Base-by-base conservation (phyloP, 2,329 filamentous ascomycete species). In the Talaromyces sp. region DNA sequence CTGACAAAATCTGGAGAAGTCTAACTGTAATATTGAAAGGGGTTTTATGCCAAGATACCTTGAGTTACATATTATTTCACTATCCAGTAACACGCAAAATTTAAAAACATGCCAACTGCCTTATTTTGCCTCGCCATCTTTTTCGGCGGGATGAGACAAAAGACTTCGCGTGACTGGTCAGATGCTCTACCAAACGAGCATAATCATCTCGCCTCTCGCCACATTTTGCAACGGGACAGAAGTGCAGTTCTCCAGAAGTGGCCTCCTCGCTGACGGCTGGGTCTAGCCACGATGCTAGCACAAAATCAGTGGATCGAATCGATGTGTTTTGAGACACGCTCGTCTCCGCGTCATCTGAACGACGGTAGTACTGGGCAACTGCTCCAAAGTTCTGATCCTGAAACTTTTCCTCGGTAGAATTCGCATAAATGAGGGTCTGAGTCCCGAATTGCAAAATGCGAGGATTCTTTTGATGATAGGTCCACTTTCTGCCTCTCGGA, bases 161-260 rank as follows among this genome's bases (percentile, higher is more conserved):
- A 14, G 50, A 46, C 2, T 24, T 29, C 2, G 59, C 55, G 31
- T 61, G 59, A n/a, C 19, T 32, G 3, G 27, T 58, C 21, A 61
- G 26, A 27, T 61, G 59, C 26, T 55, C 50, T 51, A 49, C 14
- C 35, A 61, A 58, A 26, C 19, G 31, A 21, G 26, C 10, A 35
- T 61, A 61, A 21, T 58, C 55, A 46, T 29, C 55, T 17, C 24
- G n/a, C 41, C 55, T 58, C 17, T 55, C 56, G 4, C 8, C 11
- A 35, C 59, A 61, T 6, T 41, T 19, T 6, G n/a, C 51, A 32
- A 61, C 55, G 3, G 59, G 55, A 29, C 59, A 61, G 51, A 58
- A 61, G 35, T 61, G 29, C 24, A 26, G 35, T 17, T 50, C 38
- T 32, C 7, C 26, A 19, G 17, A 43, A 38, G 3, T 51, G 2